Base-by-base conservation (phyloP, 768 basidiomycete genomes). In the Leccinum variicolor region DNA sequence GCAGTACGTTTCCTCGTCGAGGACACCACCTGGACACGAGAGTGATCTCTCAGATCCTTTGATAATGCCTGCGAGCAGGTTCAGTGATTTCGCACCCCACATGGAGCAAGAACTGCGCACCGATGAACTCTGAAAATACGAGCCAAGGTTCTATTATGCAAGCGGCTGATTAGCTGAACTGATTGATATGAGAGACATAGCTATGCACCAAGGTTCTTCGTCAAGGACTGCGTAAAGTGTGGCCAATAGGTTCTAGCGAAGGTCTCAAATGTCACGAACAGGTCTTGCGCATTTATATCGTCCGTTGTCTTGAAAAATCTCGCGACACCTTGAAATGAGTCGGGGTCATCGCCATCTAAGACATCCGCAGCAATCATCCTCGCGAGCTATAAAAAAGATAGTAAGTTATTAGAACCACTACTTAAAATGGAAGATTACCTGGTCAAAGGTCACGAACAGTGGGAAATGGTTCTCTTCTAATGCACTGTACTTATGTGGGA, bases 41-140 rank as follows among this genome's bases (percentile, higher is more conserved):
- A 83, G 55, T 0, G 85, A 74, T 49, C 73, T 71, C 65, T 89
- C 86, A 0, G 87, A 87, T n/a, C 89, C 88, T 63, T 83, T 80
- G 59, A 90, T 84, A 6, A 86, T 81, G 31, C 87, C 87, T 67
- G 19, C 25, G 21, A 43, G 29, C 25, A 14, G 43, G 33, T 49
- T 49, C 9, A 46, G 28, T 43, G 13, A 36, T 36, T 54, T 8
- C 5, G 26, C 17, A 52, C 8, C 19, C 21, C 28, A 15, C 9
- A 17, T n/a, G 26, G 2, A 41, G 11, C 14, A 28, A 33, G 33
- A 34, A 34, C 10, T 9, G 64, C 74, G n/a, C 53, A 82, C 87
- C 87, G 57, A 89, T 77, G 25, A 90, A 70, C 64, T 90, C 86
- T 36, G 80, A 82, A 64, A 81, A 90, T 0, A 87, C 84, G 4